A percentile compares a stretch with the other conserved stretches of the same genome.
phyloP scores from a whole-genome alignment of 305 asterid species.

The Ilex paraguariensis region DNA sequence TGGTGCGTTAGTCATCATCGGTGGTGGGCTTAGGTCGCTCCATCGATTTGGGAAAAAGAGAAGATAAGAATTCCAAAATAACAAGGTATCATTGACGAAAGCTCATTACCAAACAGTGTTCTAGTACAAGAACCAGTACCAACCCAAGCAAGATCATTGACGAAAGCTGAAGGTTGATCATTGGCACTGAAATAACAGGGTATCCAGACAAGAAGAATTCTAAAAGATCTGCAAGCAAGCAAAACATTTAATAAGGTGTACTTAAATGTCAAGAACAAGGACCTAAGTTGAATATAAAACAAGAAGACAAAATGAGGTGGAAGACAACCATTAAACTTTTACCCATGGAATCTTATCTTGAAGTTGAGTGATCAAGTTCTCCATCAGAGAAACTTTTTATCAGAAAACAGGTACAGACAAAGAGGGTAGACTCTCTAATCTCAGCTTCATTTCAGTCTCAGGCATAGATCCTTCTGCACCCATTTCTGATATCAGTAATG shows the following conservation, averaged over 20 bases:
- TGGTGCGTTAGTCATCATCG: too few species aligned
- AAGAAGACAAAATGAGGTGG: not conserved
- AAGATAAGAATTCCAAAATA: too few species aligned
- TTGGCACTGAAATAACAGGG: slow-evolving; percentile 75
- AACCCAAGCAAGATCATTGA: slow-evolving; percentile 92
- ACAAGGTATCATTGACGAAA: too few species aligned
- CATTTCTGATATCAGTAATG: slow-evolving; percentile 32
- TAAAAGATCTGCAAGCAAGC: slow-evolving; percentile 68
- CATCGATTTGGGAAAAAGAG: too few species aligned
- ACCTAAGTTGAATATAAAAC: not conserved
- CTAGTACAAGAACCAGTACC: slow-evolving; percentile 90
- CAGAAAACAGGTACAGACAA: slow-evolving; percentile 89
- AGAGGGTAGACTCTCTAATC: slow-evolving; percentile 76
- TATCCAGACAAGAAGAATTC: slow-evolving; percentile 94
- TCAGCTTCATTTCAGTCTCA: slow-evolving; percentile 78
- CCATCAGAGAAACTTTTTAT: slow-evolving; percentile 92
- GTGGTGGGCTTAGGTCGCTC: too few species aligned
- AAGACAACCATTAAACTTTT: slow-evolving; percentile 2
- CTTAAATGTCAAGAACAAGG: slow-evolving; percentile 23
- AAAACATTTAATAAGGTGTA: slow-evolving; percentile 17
- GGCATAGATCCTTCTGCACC: slow-evolving; percentile 82
- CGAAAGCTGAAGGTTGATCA: slow-evolving; percentile 88
- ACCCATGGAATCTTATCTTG: slow-evolving; percentile 98
- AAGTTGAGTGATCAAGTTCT: slow-evolving; percentile 79
- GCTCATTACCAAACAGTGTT: slow-evolving; percentile 77